These are phyloP conservation scores for Mycena vulgaris DNA, from an alignment of 768 basidiomycete species.

Conservation along the genomic window DNA sequence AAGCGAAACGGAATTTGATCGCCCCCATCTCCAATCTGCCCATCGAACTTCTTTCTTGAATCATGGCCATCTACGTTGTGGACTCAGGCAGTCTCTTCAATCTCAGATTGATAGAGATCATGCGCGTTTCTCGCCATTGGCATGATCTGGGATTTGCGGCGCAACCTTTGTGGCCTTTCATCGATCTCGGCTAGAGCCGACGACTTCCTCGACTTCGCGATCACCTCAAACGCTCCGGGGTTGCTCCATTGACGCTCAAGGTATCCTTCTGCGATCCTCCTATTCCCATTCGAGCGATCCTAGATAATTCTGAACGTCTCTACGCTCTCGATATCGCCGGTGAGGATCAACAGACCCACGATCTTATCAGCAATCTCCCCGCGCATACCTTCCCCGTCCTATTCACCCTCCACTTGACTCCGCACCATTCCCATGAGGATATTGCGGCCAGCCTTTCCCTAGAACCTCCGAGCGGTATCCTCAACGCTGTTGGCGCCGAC, in stretches of 20 bases:
- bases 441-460: neutral
- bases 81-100: neutral
- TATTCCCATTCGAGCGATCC: neutral
- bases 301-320: neutral
- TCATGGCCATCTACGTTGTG: neutral
- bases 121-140: neutral
- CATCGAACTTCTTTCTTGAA: slow-evolving; percentile 5
- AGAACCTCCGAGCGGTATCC: neutral
- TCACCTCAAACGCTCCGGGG: neutral
- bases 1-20: neutral
- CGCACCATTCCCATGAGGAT: neutral
- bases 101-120: neutral
- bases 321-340: neutral
- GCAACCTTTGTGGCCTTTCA: neutral
- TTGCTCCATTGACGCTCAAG: neutral
- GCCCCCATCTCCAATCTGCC: neutral
- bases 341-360: too few species aligned
- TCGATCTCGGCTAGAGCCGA: neutral
- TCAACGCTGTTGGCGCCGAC: neutral
- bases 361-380: neutral
- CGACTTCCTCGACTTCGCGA: neutral
- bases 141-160: neutral
- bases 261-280: neutral
- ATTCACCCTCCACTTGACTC: neutral
- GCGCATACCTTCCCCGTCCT: neutral